These are phyloP conservation scores for Chalciporus pseudorubinellus DNA, from an alignment of 768 basidiomycete species.

Conservation along the genomic window DNA sequence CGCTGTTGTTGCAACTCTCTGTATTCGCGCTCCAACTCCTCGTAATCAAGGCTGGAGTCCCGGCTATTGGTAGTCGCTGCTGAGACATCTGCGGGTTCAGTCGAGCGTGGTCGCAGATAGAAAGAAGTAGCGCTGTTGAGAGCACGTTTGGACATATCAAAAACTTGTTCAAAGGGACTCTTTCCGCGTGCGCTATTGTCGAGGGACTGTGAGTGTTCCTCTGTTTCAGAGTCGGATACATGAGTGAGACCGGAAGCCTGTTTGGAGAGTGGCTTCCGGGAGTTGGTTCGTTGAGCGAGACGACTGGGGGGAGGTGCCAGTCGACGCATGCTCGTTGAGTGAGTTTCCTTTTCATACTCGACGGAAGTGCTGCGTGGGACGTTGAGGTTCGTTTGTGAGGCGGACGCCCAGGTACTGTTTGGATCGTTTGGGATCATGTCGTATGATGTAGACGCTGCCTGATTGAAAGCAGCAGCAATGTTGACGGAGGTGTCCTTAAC, in stretches of 20 bases:
- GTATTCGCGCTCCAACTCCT: conserved; percentile 68
- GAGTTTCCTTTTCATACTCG: conserved; percentile 71
- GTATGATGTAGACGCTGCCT: conserved; percentile 51
- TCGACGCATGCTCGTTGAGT: conserved; percentile 52
- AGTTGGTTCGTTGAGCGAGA: conserved; percentile 31
- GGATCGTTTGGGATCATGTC: conserved; percentile 49
- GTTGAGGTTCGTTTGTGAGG: conserved; percentile 42
- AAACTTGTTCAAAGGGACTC: conserved; percentile 64
- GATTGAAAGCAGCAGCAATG: conserved; percentile 76
- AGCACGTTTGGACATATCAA: conserved; percentile 54
- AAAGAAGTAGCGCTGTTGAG: conserved; percentile 54
- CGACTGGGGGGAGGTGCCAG: conserved; percentile 62
- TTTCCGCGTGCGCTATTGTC: conserved; percentile 52
- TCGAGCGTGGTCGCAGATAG: conserved; percentile 62
- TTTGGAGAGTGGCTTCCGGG: conserved; percentile 53
- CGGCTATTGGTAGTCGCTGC: conserved; percentile 38
- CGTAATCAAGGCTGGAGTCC: conserved; percentile 71
- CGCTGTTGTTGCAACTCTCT: conserved; percentile 36
- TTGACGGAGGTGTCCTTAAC: conserved; percentile 86
- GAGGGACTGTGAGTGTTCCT: conserved; percentile 36
- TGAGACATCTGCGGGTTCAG: conserved; percentile 47
- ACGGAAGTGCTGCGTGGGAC: conserved; percentile 76
- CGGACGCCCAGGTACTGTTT: conserved; percentile 67
- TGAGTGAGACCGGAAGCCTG: conserved; percentile 45
- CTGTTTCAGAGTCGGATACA: conserved; percentile 70